Base-by-base conservation (phyloP, 805 yeast genomes). In the Cyberlindnera samutprakarnensis region DNA sequence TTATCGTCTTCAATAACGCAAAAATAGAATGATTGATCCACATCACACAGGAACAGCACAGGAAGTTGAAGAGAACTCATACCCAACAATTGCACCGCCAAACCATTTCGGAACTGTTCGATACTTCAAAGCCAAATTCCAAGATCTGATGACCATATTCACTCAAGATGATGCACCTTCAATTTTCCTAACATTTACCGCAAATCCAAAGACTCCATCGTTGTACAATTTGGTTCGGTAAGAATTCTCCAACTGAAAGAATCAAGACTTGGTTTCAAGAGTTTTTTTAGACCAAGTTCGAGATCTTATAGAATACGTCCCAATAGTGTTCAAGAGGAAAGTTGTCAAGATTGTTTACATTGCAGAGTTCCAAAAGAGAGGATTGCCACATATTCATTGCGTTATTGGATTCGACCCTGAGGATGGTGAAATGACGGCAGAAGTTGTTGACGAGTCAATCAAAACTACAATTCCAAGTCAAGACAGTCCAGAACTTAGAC, bases 301-400 rank as follows among this genome's bases (percentile, higher is more conserved):
- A 10, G 25, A 23, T 23, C 14, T 23, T 10, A 23, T 23, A 13
- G n/a, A 23, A n/a, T 8, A 7, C 8, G n/a, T 25, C 18, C 16
- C 16, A 8, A 25, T 9, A 13, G 12, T 25, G n/a, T 25, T 25
- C 17, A 14, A 7, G 11, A 7, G 27, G 11, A 25, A 14, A 14
- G 14, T 25, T 7, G 12, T 12, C 8, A 9, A 12, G 12, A 7
- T 8, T 7, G 27, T 25, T 10, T 7, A 7, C 12, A 14, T 25
- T 7, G 14, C 18, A 9, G 18, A 25, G 9, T 25, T 14, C 27
- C 27, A 25, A 14, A 25, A 25, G 17, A 12, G 27, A 12, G 27
- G 27, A 8, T 18, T 25, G 7, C 27, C 27, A 13, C 27, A 25
- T 12, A 14, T 25, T 14, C 27, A 15, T 25, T 25, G 27, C 14